Percentiles rank a stretch among this genome's conserved stretches.
Conservation (phyloP, 2,329 filamentous ascomycete genomes). For the Chaetomium sp. region DNA sequence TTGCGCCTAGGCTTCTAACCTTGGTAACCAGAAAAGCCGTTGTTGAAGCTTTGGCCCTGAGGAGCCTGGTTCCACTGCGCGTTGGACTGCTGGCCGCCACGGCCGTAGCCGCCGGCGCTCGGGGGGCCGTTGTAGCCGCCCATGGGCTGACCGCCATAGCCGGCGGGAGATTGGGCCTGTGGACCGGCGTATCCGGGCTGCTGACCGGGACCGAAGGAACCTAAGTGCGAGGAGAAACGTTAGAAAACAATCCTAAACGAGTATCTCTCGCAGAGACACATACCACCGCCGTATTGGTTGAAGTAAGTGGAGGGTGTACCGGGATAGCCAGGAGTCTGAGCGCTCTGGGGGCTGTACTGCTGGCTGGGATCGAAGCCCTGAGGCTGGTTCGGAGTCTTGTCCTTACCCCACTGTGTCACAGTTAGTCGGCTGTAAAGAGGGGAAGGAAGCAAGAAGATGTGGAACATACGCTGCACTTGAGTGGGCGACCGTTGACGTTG, state of each 20-base stretch:
- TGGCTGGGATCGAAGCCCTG: slow-evolving; percentile 69
- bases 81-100: slow-evolving; percentile 56
- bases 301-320: slow-evolving; percentile 79
- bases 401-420: slow-evolving; percentile 82
- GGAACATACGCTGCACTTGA: slow-evolving; percentile 93
- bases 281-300: slow-evolving; percentile 86
- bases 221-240: slow-evolving; percentile 36
- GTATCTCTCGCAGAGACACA: slow-evolving; percentile 27
- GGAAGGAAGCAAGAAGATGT: not conserved
- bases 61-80: slow-evolving; percentile 47
- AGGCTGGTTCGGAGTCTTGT: slow-evolving; percentile 79
- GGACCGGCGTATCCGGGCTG: slow-evolving; percentile 60
- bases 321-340: slow-evolving; percentile 65
- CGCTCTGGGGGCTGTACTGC: slow-evolving; percentile 67
- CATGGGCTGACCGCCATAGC: slow-evolving; percentile 62
- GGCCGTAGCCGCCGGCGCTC: slow-evolving; percentile 78
- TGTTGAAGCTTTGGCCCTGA: slow-evolving; percentile 52
- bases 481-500: slow-evolving; percentile 90
- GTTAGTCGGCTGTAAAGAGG: slow-evolving; percentile 12
- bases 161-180: slow-evolving; percentile 54
- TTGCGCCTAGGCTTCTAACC: slow-evolving; percentile 34
- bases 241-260: slow-evolving; percentile 36
- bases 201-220: slow-evolving; percentile 42
- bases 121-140: slow-evolving; percentile 58
- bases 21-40: slow-evolving; percentile 59